Conservation (phyloP, 2,329 filamentous ascomycete genomes). For the Ophiocordyceps robertsii region DNA sequence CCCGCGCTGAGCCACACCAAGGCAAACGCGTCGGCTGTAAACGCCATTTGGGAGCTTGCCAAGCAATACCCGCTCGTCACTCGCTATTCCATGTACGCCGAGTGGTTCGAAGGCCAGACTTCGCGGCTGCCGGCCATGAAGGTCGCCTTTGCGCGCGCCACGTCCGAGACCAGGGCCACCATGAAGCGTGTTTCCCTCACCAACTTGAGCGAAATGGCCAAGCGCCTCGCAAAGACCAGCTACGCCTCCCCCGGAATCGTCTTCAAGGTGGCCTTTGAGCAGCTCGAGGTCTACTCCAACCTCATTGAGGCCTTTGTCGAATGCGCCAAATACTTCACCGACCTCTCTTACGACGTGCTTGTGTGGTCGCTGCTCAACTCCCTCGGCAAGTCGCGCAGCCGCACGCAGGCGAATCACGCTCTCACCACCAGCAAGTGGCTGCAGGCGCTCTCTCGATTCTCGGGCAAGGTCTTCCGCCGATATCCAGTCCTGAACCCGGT, state of each 20-base stretch:
- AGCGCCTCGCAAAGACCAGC: slow-evolving; percentile 82
- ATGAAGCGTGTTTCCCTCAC: slow-evolving; percentile 84
- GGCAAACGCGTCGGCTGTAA: slow-evolving; percentile 70
- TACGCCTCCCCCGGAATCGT: slow-evolving; percentile 84
- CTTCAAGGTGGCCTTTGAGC: slow-evolving; percentile 75
- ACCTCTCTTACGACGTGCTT: slow-evolving; percentile 82
- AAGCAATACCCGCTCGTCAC: slow-evolving; percentile 62
- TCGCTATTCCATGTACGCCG: slow-evolving; percentile 80
- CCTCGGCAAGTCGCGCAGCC: slow-evolving; percentile 47
- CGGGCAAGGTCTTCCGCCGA: slow-evolving; percentile 76
- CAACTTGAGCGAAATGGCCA: slow-evolving; percentile 75
- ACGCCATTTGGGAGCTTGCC: slow-evolving; percentile 76
- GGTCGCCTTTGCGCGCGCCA: slow-evolving; percentile 62
- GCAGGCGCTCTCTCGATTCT: slow-evolving; percentile 77
- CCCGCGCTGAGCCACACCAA: slow-evolving; percentile 79
- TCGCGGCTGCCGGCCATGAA: slow-evolving; percentile 68
- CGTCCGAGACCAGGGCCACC: slow-evolving; percentile 67
- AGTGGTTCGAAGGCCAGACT: slow-evolving; percentile 75
- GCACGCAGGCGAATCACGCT: slow-evolving; percentile 48
- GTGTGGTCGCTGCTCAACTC: slow-evolving; percentile 83
- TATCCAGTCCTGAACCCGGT: slow-evolving; percentile 74
- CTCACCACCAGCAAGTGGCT: slow-evolving; percentile 83
- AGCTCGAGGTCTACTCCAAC: slow-evolving; percentile 90
- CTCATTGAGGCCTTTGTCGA: slow-evolving; percentile 91
- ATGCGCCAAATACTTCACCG: slow-evolving; percentile 86